Conservation (phyloP, 768 basidiomycete genomes). For the Tulasnella sp. region DNA sequence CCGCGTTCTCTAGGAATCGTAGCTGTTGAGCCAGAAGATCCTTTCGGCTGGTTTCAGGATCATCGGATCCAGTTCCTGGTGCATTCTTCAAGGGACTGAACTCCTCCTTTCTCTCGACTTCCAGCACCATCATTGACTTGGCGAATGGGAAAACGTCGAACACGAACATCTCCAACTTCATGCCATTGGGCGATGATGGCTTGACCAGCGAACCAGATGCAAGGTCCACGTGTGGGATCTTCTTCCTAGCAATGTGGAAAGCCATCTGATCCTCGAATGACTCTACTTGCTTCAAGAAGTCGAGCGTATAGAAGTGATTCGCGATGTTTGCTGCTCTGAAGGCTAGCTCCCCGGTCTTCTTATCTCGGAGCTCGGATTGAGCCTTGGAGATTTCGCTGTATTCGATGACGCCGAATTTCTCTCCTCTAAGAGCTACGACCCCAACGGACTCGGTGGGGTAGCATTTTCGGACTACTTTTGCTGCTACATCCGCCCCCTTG, state of each 20-base stretch:
- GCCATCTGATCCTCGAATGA: conserved; percentile 78
- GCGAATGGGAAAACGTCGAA: conserved; percentile 98
- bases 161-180: conserved; percentile 98
- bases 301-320: conserved; percentile 93
- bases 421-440: conserved; percentile 75
- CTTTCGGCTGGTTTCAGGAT: conserved; percentile 77
- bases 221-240: conserved; percentile 76
- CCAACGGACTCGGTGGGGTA: conserved; percentile 85
- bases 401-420: conserved; percentile 84
- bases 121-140: conserved; percentile 67
- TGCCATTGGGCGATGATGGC: conserved; percentile 86
- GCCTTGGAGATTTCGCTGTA: conserved; percentile 90
- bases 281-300: conserved; percentile 65
- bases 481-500: conserved; percentile 80
- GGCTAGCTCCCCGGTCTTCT: conserved; percentile 57
- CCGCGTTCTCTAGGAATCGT: conserved; percentile 68
- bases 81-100: conserved; percentile 98
- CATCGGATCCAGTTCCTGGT: conserved; percentile 79
- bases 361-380: conserved; percentile 64
- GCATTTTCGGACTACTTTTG: conserved; percentile 90
- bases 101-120: conserved; percentile 77
- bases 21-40: conserved; percentile 82
- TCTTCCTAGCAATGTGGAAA: conserved; percentile 97
- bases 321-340: conserved; percentile 96
- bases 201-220: conserved; percentile 35